Base-by-base conservation (phyloP, 2,329 filamentous ascomycete genomes). In the Aspergillus sp. region DNA sequence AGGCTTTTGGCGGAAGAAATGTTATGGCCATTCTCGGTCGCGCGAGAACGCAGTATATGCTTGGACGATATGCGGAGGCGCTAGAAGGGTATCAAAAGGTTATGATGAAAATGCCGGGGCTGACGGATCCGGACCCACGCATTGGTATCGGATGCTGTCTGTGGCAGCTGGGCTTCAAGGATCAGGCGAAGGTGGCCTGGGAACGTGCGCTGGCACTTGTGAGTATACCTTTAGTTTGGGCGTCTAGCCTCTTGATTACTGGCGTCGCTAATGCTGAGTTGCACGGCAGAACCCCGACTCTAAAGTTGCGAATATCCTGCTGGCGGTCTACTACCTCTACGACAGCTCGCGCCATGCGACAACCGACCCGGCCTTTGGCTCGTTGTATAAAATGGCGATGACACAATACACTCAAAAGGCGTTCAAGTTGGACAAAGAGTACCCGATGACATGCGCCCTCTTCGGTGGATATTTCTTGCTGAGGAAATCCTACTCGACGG, bases 131-230 rank as follows among this genome's bases (percentile, higher is more conserved):
- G 0, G 94, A 99, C 71, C 95, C 94, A 61, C 85, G 95, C 62
- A 93, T 99, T 62, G 94, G 94, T 50, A 93, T 99, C 65, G 94
- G 94, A 43, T 94, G 91, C 72, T 99, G 94, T 77, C 88, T 97
- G 71, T 99, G 95, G 94, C 90, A 96, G 71, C 80, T 99, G 23
- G 92, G 92, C 10, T 91, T 90, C 78, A 97, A 95, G 71, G 90
- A 96, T 31, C 91, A 96, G 64, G 94, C 95, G 6, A 93, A 89
- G 67, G 78, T 80, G 45, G 93, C 94, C 11, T 99, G 94, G 94
- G 88, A 96, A 67, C 82, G 94, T 58, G 86, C 88, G 11, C 75
- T 97, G 23, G 89, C 95, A 67, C 81, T 97, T 66, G 76, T 78
- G 85, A 81, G 66, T 63, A 31, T 11, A n/a, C 17, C 14, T 36